Evolutionary conservation across 768 basidiomycete genomes (phyloP), one percentile per base, ranked within the genome.

Genomic region (Pholiota conissans): DNA sequence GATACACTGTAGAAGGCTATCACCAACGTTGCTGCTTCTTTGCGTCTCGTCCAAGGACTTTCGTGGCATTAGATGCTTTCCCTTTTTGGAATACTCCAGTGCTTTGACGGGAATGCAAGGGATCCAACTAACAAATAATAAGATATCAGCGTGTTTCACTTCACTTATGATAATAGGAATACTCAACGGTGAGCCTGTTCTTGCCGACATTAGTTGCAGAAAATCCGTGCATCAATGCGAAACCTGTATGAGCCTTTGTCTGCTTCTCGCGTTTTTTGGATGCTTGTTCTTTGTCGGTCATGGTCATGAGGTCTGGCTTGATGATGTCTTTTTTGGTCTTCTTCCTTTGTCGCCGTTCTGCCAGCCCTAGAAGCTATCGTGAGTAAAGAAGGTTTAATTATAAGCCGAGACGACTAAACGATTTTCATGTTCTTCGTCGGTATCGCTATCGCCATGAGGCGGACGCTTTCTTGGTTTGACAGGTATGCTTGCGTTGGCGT

Each of bases 191-290:
- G 10, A 90, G 65, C 37, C 88, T 79, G 55, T 81, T 78, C 52
- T 78, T 81, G 13, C 85, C 84, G 2, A 90, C 77, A 60, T 86
- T 88, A 5, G 78, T 80, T 0, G 87, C 82, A 14, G 78, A 70
- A 65, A 89, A 87, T 0, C 85, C 85, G 59, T 88, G 84, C 84
- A 90, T 84, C 26, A 90, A 73, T 0, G 86, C 85, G 30, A 88
- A 74, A 3, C 79, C 83, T 1, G 79, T 71, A 8, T 80, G 74
- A 9, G 76, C 55, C 45, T 72, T 79, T n/a, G 69, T 71, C 39
- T 49, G 40, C 18, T 56, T 55, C 27, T 60, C 61, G 52, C 69
- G 72, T 39, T 65, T 56, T 29, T 62, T 68, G 52, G 67, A 37
- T 59, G 65, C 46, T 37, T 68, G 29, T 52, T 9, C 68, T 72